Percentiles rank a stretch among this genome's conserved stretches.
Conservation (phyloP, 176 grass and related monocot species). For the Neostapfia colusana region DNA sequence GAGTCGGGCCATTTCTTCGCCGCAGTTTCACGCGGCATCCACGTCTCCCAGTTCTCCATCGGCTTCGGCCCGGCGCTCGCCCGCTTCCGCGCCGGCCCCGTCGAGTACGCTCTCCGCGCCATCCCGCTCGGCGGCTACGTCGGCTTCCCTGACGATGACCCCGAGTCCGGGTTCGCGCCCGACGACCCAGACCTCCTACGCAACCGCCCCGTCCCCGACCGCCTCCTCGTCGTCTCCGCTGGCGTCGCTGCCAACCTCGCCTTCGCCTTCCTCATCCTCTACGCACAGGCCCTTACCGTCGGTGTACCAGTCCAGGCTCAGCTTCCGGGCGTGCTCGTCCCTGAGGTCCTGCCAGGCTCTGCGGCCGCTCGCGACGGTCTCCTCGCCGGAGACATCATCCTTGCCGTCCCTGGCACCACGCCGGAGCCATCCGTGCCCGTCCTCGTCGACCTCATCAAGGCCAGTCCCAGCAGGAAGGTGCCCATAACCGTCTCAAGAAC, state of each 20-base stretch:
- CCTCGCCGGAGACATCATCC: slow-evolving; percentile 75
- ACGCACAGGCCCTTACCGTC: slow-evolving; percentile 71
- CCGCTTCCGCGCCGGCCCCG: slow-evolving; percentile 62
- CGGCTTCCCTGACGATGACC: slow-evolving; percentile 97
- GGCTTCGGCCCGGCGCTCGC: slow-evolving; percentile 85
- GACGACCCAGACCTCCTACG: slow-evolving; percentile 89
- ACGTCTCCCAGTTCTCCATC: slow-evolving; percentile 87
- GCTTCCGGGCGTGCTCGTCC: slow-evolving; percentile 73
- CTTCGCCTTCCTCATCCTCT: slow-evolving; percentile 87
- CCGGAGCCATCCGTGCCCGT: slow-evolving; percentile 62
- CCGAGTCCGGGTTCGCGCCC: slow-evolving; percentile 61
- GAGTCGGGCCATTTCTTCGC: slow-evolving; percentile 89
- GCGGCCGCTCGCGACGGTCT: slow-evolving; percentile 68
- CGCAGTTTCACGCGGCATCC: slow-evolving; percentile 74
- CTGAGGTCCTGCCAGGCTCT: slow-evolving; percentile 69
- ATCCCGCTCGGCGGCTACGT: slow-evolving; percentile 95
- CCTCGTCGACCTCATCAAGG: slow-evolving; percentile 73
- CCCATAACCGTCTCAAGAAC: slow-evolving; percentile 59
- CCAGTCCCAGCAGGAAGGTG: slow-evolving; percentile 61
- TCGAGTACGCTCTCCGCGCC: slow-evolving; percentile 92
- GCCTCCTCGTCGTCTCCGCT: slow-evolving; percentile 81
- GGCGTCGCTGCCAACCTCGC: slow-evolving; percentile 82
- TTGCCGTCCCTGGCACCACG: slow-evolving; percentile 51
- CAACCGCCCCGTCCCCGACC: slow-evolving; percentile 88
- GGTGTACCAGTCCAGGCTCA: slow-evolving; percentile 80